Percentiles rank a stretch among this genome's conserved stretches.
Conservation (phyloP, 345 rosid species). For the Salix purpurea region DNA sequence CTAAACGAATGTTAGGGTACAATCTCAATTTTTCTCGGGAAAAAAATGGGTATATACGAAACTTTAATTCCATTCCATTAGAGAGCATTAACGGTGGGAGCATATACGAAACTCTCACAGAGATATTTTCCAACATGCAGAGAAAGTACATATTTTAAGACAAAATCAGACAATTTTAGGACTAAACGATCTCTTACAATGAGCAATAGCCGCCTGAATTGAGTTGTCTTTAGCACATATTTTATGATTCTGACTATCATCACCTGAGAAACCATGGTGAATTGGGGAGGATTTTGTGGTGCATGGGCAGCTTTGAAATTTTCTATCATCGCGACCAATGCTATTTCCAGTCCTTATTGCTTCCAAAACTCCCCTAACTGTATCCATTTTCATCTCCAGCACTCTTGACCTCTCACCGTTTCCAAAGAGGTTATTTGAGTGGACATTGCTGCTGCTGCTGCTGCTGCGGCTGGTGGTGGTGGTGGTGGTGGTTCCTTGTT, state of each 20-base stretch:
- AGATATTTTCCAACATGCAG: background rate
- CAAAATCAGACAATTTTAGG: background rate
- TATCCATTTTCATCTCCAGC: constrained; percentile 12
- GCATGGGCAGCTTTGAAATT: constrained; percentile 1
- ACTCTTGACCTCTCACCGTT: background rate
- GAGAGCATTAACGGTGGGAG: background rate
- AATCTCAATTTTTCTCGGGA: too few species aligned
- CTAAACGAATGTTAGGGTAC: too few species aligned
- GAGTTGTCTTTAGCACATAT: constrained; percentile 15
- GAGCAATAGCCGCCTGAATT: constrained; percentile 42
- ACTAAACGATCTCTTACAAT: constrained; percentile 36
- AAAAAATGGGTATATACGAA: too few species aligned
- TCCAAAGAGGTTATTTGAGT: background rate
- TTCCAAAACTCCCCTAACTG: constrained; percentile 8
- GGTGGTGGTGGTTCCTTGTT: background rate
- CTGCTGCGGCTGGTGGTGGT: too few species aligned
- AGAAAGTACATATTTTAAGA: background rate
- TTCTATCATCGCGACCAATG: background rate
- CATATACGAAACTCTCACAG: too few species aligned
- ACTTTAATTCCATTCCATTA: background rate
- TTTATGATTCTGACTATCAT: background rate
- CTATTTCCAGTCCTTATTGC: background rate
- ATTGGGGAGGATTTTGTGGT: constrained; percentile 24
- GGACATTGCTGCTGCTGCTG: background rate
- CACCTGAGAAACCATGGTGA: constrained; percentile 1